phyloP scores from a whole-genome alignment of 768 basidiomycete species.

The Pleurotus tuber-regium region DNA sequence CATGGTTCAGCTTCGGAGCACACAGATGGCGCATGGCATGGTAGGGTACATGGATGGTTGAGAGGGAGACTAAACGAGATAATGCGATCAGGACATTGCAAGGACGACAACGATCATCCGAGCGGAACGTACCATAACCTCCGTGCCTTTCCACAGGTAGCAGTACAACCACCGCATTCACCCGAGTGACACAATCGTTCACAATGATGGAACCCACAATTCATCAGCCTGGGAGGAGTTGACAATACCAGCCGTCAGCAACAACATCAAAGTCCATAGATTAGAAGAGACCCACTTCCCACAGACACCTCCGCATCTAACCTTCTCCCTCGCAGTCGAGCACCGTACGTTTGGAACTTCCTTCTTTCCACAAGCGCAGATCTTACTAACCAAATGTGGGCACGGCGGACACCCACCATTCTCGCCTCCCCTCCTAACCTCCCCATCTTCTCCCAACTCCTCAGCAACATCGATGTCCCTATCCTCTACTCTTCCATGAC shows the following conservation, averaged over 20 bases:
- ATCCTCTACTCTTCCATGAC: slow-evolving; percentile 54
- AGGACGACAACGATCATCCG: neutral
- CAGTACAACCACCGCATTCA: slow-evolving; percentile 73
- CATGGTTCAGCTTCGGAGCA: slow-evolving; percentile 86
- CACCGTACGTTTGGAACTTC: slow-evolving; percentile 77
- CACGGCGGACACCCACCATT: slow-evolving; percentile 77
- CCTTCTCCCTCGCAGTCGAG: slow-evolving; percentile 70
- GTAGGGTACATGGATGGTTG: slow-evolving; percentile 70
- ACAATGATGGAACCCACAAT: slow-evolving; percentile 90
- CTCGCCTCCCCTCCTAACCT: neutral
- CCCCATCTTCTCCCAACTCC: neutral
- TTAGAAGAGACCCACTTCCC: slow-evolving; percentile 51
- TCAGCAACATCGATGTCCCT: neutral
- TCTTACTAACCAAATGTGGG: slow-evolving; percentile 71
- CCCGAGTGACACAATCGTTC: slow-evolving; percentile 79
- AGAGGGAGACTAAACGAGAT: slow-evolving; percentile 55
- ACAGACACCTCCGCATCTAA: slow-evolving; percentile 83
- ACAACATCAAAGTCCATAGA: neutral
- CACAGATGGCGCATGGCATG: slow-evolving; percentile 86
- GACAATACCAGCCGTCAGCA: too few species aligned
- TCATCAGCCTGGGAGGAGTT: slow-evolving; percentile 49
- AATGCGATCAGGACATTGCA: neutral
- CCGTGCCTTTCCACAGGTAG: slow-evolving; percentile 82
- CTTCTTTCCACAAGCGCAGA: slow-evolving; percentile 90
- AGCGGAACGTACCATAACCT: slow-evolving; percentile 66